Evolutionary conservation across 768 basidiomycete species (phyloP), one percentile per base, ranked within the genome.

Genomic region (Paxillus involutus): DNA sequence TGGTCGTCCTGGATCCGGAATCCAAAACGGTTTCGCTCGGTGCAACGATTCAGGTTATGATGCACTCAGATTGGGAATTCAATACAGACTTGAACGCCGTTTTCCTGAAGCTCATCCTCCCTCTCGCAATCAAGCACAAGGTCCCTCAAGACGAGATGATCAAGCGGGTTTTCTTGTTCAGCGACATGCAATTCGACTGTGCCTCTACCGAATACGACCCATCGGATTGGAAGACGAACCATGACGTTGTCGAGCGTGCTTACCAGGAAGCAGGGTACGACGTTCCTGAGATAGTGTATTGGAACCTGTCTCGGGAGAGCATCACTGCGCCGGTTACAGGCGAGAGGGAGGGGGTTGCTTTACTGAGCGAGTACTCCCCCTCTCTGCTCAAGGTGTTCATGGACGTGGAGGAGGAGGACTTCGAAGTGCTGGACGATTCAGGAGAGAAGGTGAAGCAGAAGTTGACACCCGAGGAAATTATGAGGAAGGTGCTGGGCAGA

Each of bases 101-200:
- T 16, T 86, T 91, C n/a, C 63, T 80, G 42, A 69, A 81, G 16
- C 76, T 89, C 32, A 71, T 90, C 12, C 78, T 89, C 16, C 82
- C 83, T 0, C 77, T 84, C 9, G 86, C 87, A 7, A 60, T 80
- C 52, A 60, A 74, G 64, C 70, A 86, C 59, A 73, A 81, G 0
- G 70, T 91, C 16, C 72, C 74, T 47, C 78, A 75, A 52, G 85
- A 85, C 49, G 80, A 89, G 44, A 89, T 90, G 87, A 79, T 90
- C 71, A 84, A 86, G 71, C 79, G 85, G 5, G 70, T 90, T 0
- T 89, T 91, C 63, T 76, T 90, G 41, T 90, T 91, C 65, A 81
- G 82, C 3, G 87, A 90, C 63, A 89, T 90, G 88, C 87, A 89
- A 69, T 90, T 90, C 58, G 84, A 89, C 62, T 14, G 10, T 1